These are phyloP conservation scores for Porcisia hertigi DNA, from an alignment of 208 protist genomes.

Conservation along the genomic window DNA sequence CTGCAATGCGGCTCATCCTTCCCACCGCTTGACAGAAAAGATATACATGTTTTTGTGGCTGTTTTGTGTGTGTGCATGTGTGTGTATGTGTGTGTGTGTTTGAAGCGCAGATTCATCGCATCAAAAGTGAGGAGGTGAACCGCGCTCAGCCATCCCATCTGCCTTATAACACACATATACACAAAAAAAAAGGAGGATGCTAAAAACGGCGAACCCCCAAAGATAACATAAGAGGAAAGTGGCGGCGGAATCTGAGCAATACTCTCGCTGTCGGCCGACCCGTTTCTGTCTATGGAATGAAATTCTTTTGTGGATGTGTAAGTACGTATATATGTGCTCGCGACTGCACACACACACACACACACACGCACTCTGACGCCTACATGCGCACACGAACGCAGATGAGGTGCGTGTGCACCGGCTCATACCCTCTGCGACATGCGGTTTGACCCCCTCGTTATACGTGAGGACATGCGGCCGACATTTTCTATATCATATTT, in stretches of 20 bases:
- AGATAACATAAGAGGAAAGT: neutral
- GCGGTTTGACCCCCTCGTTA: neutral
- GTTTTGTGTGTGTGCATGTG: too few species aligned
- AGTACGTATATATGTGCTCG: neutral
- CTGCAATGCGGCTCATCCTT: neutral
- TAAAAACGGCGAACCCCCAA: neutral
- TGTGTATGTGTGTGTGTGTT: neutral
- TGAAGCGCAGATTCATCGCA: neutral
- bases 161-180: neutral
- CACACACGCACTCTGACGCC: neutral
- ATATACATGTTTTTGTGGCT: neutral
- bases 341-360: neutral
- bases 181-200: neutral
- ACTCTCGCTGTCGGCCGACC: neutral
- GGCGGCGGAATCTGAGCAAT: neutral
- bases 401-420: neutral
- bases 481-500: too few species aligned
- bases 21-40: neutral
- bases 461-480: neutral
- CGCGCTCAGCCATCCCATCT: neutral
- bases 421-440: neutral
- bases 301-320: neutral
- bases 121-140: neutral
- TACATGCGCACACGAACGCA: neutral
- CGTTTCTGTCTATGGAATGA: constrained; percentile 4